These are phyloP conservation scores for Prinsepia uniflora DNA, from an alignment of 306 rosid genomes.

Conservation along the genomic window DNA sequence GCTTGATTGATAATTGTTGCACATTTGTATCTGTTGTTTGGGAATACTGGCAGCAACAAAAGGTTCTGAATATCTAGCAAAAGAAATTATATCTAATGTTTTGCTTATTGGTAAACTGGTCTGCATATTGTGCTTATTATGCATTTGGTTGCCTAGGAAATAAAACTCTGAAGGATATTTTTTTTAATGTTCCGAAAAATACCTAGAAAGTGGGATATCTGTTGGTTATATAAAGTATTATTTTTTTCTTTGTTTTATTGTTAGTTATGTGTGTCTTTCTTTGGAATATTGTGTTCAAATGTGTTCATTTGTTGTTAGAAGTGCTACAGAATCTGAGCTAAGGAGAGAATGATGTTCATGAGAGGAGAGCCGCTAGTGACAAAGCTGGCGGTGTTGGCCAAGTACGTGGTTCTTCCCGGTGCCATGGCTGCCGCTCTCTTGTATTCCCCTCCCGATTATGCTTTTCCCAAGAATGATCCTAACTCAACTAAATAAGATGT, in stretches of 20 bases:
- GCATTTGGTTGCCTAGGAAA: neutral
- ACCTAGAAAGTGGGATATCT: neutral
- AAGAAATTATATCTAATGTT: neutral
- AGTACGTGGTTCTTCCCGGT: constrained; percentile 34
- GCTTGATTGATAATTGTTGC: neutral
- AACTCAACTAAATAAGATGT: constrained; percentile 20
- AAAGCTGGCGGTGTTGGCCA: constrained; percentile 32
- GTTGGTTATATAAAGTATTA: neutral
- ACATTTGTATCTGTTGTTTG: no score
- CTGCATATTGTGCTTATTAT: neutral
- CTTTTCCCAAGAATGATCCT: constrained; percentile 10
- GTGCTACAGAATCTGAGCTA: constrained; percentile 3
- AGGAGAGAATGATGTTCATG: constrained; percentile 29
- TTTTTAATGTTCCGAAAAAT: neutral
- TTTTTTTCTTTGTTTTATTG: neutral
- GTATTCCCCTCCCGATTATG: constrained; percentile 40
- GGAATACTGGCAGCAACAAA: neutral
- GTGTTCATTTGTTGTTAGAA: neutral
- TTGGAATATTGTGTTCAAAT: neutral
- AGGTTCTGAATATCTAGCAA: neutral
- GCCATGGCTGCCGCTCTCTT: constrained; percentile 37
- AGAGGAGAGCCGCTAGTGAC: constrained; percentile 37
- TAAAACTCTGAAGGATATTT: neutral
- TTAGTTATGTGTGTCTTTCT: neutral
- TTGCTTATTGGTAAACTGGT: neutral